These are phyloP conservation scores for Cladosporium oxysporum DNA, from an alignment of 2,329 filamentous ascomycete genomes.

Conservation along the genomic window DNA sequence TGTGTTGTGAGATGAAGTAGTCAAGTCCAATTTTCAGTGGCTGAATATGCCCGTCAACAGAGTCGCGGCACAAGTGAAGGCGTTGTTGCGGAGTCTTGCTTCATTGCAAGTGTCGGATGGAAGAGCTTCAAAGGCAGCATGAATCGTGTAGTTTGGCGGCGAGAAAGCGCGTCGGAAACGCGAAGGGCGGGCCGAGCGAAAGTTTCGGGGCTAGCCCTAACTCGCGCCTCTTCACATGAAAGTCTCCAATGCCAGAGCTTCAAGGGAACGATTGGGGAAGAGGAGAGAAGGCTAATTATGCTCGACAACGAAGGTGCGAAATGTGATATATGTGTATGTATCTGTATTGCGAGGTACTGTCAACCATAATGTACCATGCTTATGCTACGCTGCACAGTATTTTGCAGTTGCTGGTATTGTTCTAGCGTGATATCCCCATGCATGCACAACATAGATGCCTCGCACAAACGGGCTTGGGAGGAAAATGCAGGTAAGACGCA, in stretches of 20 bases:
- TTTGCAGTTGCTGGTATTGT: neutral
- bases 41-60: neutral
- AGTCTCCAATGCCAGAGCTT: neutral
- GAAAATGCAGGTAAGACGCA: neutral
- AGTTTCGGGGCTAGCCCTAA: neutral
- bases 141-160: slow-evolving; percentile 1
- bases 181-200: neutral
- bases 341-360: neutral
- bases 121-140: slow-evolving; percentile 1
- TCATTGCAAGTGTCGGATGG: neutral
- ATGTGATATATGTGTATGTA: too few relatives aligned
- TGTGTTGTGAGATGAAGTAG: neutral
- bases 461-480: neutral
- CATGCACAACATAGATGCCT: neutral
- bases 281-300: neutral
- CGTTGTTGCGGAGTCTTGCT: neutral
- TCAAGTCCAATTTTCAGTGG: neutral
- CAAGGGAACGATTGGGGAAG: slow-evolving; percentile 9
- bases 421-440: neutral
- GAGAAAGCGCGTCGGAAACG: slow-evolving; percentile 5
- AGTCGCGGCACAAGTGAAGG: neutral
- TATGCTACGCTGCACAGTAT: neutral
- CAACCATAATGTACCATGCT: neutral
- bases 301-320: neutral
- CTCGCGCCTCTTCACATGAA: neutral